Percentiles rank a stretch among this genome's conserved stretches.
Evolutionary conservation across 352 stramenopile genomes (phyloP).

Genomic region (Globisporangium takayamanum): DNA sequence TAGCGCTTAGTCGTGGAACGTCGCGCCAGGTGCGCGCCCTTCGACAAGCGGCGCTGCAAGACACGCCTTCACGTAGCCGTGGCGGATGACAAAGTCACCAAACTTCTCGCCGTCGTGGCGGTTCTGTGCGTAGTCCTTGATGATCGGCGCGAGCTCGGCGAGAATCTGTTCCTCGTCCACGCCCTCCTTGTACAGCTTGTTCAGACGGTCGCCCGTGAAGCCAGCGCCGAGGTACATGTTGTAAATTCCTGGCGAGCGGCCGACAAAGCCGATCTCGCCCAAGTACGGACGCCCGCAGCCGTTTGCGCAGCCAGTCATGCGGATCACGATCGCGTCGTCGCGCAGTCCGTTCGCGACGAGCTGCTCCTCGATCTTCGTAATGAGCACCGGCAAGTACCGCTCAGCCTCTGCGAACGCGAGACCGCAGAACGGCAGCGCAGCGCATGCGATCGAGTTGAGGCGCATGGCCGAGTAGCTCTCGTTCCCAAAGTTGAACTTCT

Average conservation of each 20-base stretch:
- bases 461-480: slow-evolving; percentile 75
- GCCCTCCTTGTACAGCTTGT: slow-evolving; percentile 81
- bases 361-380: slow-evolving; percentile 90
- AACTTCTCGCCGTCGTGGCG: slow-evolving; percentile 66
- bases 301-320: slow-evolving; percentile 98
- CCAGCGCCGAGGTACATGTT: slow-evolving; percentile 95
- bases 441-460: slow-evolving; percentile 92
- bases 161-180: slow-evolving; percentile 78
- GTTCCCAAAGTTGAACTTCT: slow-evolving; percentile 89
- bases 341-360: slow-evolving; percentile 87
- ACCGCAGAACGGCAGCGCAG: slow-evolving; percentile 93
- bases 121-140: slow-evolving; percentile 72
- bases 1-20: slow-evolving; percentile 50
- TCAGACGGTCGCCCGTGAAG: slow-evolving; percentile 60
- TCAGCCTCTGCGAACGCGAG: slow-evolving; percentile 97
- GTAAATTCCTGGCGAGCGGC: slow-evolving; percentile 94
- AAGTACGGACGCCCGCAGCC: slow-evolving; percentile 96
- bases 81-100: slow-evolving; percentile 77
- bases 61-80: slow-evolving; percentile 65
- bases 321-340: slow-evolving; percentile 95
- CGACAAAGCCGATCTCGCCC: slow-evolving; percentile 97
- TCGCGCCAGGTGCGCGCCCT: slow-evolving; percentile 52
- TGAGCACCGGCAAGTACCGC: slow-evolving; percentile 90
- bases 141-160: slow-evolving; percentile 58
- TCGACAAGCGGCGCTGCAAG: slow-evolving; percentile 52